Conservation (phyloP, 352 stramenopile genomes). For the Aphanomyces stellatus region DNA sequence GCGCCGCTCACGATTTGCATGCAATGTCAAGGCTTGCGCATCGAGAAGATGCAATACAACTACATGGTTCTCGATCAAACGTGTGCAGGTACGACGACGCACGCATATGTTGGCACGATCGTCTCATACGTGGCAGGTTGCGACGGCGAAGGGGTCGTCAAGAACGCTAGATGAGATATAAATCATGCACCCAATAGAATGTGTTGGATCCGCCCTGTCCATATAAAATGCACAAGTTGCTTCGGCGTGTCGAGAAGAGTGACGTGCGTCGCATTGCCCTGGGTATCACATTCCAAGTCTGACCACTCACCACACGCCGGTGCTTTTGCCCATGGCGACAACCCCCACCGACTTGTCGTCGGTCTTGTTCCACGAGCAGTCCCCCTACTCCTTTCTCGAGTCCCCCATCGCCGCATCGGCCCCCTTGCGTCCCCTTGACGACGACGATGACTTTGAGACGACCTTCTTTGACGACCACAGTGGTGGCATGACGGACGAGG, state of each 20-base stretch:
- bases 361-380: too few relatives aligned
- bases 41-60: conserved; percentile 48
- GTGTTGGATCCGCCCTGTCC: not conserved
- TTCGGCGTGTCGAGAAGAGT: not conserved
- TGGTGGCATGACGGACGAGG: too few relatives aligned
- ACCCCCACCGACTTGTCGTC: too few relatives aligned
- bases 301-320: too few relatives aligned
- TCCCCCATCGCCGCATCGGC: too few relatives aligned
- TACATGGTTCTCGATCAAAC: conserved; percentile 45
- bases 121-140: conserved; percentile 23
- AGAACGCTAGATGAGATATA: not conserved
- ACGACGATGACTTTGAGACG: too few relatives aligned
- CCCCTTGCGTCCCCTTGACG: too few relatives aligned
- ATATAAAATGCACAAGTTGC: not conserved
- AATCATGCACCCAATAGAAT: not conserved
- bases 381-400: too few relatives aligned
- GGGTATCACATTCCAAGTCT: too few relatives aligned
- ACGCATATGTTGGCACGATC: not conserved
- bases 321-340: too few relatives aligned
- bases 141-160: conserved; percentile 45
- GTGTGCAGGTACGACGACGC: conserved; percentile 25
- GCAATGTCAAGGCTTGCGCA: conserved; percentile 44
- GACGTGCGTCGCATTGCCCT: not conserved
- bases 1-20: conserved; percentile 33
- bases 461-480: too few relatives aligned